Evolutionary conservation across 2,329 filamentous ascomycete genomes (phyloP), one percentile per base, ranked within the genome.

Genomic region (Fusarium pseudograminearum): DNA sequence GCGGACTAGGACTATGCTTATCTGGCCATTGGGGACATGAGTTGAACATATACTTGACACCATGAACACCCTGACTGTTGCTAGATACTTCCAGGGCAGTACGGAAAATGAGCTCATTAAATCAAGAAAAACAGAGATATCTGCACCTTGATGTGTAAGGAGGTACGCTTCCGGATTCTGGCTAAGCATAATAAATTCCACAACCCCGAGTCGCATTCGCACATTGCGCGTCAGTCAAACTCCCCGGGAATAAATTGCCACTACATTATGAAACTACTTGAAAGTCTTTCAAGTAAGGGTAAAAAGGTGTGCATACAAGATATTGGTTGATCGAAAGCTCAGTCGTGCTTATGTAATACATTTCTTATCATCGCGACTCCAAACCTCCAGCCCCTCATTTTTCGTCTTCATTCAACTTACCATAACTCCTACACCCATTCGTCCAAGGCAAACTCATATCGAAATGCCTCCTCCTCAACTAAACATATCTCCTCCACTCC

Each of bases 401-500:
- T 26, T 42, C 48, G 20, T 31, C 11, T 22, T 31, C 14, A 26
- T 15, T 14, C 4, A 26, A 11, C 18, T 18, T 40, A 30, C 5
- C 16, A 15, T 15, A n/a, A 28, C 2, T 2, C 12, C 24, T 7
- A 7, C 3, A 12, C 15, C 2, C 7, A 26, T 9, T 5, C 4
- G 5, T 7, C 8, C 6, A 3, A 16, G 7, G 10, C 11, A 15
- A 5, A n/a, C 24, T 4, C 2, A 24, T 12, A 5, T 15, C 10
- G 65, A 31, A 3, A 75, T 73, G 72, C 7, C 71, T 7, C 74
- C 72, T 2, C 73, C 67, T 9, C 57, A 46, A 11, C 77, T 91
- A 12, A 52, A 70, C 10, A 87, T 93, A 63, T 72, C 82, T 44
- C 91, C 90, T 1, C 90, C 91, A 0, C 82, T 95, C 9, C 82